Percentiles rank a stretch among this genome's conserved stretches.
Conservation (phyloP, 2,329 filamentous ascomycete species). For the Colletotrichum karsti region DNA sequence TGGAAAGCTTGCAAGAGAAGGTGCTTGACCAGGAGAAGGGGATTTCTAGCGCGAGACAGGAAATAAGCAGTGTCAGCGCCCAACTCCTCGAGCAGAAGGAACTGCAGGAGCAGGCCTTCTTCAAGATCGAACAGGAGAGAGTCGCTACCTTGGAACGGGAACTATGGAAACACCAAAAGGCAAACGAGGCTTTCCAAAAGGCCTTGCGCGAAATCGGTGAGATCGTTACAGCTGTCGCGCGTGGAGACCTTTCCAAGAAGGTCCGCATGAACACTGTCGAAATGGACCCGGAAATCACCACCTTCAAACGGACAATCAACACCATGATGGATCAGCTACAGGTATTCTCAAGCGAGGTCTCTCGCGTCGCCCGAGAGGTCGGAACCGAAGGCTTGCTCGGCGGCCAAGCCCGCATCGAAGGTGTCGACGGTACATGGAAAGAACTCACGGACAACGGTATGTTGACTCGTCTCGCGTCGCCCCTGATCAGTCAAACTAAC, state of each 20-base stretch:
- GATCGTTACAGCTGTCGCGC: slow-evolving; percentile 95
- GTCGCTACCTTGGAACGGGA: slow-evolving; percentile 92
- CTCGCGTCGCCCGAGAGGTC: slow-evolving; percentile 92
- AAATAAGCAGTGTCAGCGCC: slow-evolving; percentile 85
- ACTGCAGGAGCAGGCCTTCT: slow-evolving; percentile 83
- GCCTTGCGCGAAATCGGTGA: slow-evolving; percentile 95
- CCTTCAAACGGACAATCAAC: slow-evolving; percentile 98
- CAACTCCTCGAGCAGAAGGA: slow-evolving; percentile 88
- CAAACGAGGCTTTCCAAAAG: slow-evolving; percentile 98
- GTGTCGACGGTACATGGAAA: slow-evolving; percentile 97
- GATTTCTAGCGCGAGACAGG: slow-evolving; percentile 85
- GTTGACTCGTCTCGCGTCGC: slow-evolving; percentile 25
- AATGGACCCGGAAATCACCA: slow-evolving; percentile 97
- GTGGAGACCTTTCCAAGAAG: slow-evolving; percentile 95
- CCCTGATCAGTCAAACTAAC: neutral
- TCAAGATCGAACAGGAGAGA: slow-evolving; percentile 84
- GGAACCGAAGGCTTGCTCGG: slow-evolving; percentile 94
- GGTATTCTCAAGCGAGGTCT: slow-evolving; percentile 96
- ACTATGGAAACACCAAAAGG: slow-evolving; percentile 95
- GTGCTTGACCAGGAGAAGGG: slow-evolving; percentile 94
- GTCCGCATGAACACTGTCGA: slow-evolving; percentile 95
- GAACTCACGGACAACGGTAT: slow-evolving; percentile 88
- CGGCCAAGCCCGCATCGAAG: slow-evolving; percentile 91
- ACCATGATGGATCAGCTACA: slow-evolving; percentile 99
- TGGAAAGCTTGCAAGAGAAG: slow-evolving; percentile 87